A percentile compares a stretch with the other conserved stretches of the same genome.
Conservation (phyloP, 495 filamentous ascomycete genomes). For the Darksidea phi region DNA sequence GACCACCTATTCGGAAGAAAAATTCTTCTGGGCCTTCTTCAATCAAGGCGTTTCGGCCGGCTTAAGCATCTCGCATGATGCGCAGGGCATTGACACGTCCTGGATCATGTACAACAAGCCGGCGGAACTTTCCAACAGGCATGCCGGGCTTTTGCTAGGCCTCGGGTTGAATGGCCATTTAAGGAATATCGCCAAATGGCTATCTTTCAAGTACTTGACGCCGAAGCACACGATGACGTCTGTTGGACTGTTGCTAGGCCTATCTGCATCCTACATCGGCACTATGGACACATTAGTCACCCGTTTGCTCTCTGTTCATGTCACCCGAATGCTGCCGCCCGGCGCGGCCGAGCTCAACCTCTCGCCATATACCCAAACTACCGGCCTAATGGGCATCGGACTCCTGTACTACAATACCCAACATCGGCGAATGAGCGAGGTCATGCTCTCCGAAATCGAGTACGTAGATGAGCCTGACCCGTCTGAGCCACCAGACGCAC, state of each 20-base stretch:
- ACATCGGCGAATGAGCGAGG: slow-evolving; percentile 96
- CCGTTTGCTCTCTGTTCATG: slow-evolving; percentile 93
- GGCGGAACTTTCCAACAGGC: slow-evolving; percentile 82
- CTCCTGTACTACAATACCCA: slow-evolving; percentile 93
- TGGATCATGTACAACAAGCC: slow-evolving; percentile 99
- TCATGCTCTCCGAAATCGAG: slow-evolving; percentile 97
- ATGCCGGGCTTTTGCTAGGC: slow-evolving; percentile 89
- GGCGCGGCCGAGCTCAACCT: slow-evolving; percentile 93
- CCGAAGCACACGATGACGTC: slow-evolving; percentile 99
- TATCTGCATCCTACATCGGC: slow-evolving; percentile 89
- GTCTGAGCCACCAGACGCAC: slow-evolving; percentile 58
- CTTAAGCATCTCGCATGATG: slow-evolving; percentile 82
- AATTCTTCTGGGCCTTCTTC: slow-evolving; percentile 97
- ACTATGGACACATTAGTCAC: slow-evolving; percentile 96
- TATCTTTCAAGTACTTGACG: slow-evolving; percentile 96
- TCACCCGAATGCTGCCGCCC: slow-evolving; percentile 86
- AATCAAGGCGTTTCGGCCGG: slow-evolving; percentile 91
- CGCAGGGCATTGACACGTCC: slow-evolving; percentile 92
- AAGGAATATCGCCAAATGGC: slow-evolving; percentile 91
- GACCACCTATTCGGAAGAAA: slow-evolving; percentile 82
- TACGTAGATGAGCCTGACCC: slow-evolving; percentile 73
- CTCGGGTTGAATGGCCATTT: slow-evolving; percentile 95
- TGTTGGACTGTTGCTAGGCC: slow-evolving; percentile 85
- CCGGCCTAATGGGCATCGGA: slow-evolving; percentile 96
- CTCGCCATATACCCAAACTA: slow-evolving; percentile 90